Evolutionary conservation across 2,329 filamentous ascomycete genomes (phyloP), one percentile per base, ranked within the genome.

Genomic region (Cytospora schulzeri): DNA sequence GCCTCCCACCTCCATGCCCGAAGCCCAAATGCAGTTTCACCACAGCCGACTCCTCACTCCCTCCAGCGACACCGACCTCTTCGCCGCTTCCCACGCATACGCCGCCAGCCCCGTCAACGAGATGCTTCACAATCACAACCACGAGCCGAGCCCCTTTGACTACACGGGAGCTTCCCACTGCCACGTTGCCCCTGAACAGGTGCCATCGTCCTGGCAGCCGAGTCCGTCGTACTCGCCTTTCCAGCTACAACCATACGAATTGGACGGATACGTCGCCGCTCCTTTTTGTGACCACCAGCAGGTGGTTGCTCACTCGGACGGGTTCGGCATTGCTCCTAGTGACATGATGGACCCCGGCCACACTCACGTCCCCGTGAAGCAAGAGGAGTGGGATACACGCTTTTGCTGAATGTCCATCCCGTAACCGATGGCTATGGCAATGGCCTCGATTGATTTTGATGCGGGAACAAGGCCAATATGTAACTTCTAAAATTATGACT

Each of bases 1-100:
- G 53, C 68, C 73, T 64, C 75, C 60, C 66, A 73, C 64, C 74
- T 78, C 64, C 73, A 74, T 68, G 60, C 71, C 60, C 65, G 77
- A 67, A 62, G 61, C 60, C 50, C 68, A 70, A 11, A 45, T 68
- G 12, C 67, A 77, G 58, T 75, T 77, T 45, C 53, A 48, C n/a
- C 73, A 73, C 19, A 69, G 75, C 64, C 75, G 80, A 15, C 78
- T 85, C 31, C 78, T 85, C 65, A 86, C 84, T 0, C 84, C 84
- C 1, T 82, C 79, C 73, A 85, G 83, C 73, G 84, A 86, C 63
- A 73, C 71, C 5, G 83, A 85, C 68, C 68, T 72, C 22, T 75
- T 76, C 56, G 70, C 73, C 1, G 66, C 71, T 11, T 67, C 73
- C 2, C 73, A 73, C 8, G 69, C 65, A 19, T 66, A 76, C 65